These are phyloP conservation scores for Myxozyma lipomycoides DNA, from an alignment of 805 yeast genomes.

Conservation along the genomic window DNA sequence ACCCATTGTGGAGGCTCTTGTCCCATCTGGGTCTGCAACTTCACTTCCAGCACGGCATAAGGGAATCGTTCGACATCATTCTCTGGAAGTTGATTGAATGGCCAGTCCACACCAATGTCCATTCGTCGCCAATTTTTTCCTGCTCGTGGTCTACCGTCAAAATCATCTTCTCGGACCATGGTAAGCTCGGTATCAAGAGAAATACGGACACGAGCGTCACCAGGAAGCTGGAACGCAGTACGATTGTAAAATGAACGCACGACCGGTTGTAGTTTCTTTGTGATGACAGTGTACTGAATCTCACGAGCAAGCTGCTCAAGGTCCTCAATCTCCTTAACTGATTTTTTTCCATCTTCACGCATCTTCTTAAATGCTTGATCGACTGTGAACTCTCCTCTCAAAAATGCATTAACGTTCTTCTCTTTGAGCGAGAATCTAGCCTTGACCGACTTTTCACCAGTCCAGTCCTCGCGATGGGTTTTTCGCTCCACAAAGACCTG, in stretches of 20 bases:
- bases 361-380: slow-evolving; percentile 86
- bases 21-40: slow-evolving; percentile 94
- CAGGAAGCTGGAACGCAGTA: slow-evolving; percentile 98
- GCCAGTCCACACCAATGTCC: slow-evolving; percentile 98
- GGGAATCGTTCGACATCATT: slow-evolving; percentile 90
- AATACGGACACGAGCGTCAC: slow-evolving; percentile 98
- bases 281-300: slow-evolving; percentile 83
- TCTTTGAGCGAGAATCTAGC: slow-evolving; percentile 93
- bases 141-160: slow-evolving; percentile 88
- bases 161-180: slow-evolving; percentile 97
- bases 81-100: slow-evolving; percentile 80
- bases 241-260: slow-evolving; percentile 95
- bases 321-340: slow-evolving; percentile 80
- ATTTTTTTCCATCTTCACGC: slow-evolving; percentile 88
- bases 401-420: slow-evolving; percentile 77
- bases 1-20: slow-evolving; percentile 99
- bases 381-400: slow-evolving; percentile 81
- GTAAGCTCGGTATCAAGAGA: slow-evolving; percentile 94
- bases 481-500: slow-evolving; percentile 93
- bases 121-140: slow-evolving; percentile 95
- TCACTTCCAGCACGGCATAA: slow-evolving; percentile 95
- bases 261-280: slow-evolving; percentile 84
- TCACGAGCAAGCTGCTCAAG: slow-evolving; percentile 90
- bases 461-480: slow-evolving; percentile 99
- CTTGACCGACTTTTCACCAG: slow-evolving; percentile 98